phyloP scores from a whole-genome alignment of 345 rosid species.

The Noccaea bulbosa region DNA sequence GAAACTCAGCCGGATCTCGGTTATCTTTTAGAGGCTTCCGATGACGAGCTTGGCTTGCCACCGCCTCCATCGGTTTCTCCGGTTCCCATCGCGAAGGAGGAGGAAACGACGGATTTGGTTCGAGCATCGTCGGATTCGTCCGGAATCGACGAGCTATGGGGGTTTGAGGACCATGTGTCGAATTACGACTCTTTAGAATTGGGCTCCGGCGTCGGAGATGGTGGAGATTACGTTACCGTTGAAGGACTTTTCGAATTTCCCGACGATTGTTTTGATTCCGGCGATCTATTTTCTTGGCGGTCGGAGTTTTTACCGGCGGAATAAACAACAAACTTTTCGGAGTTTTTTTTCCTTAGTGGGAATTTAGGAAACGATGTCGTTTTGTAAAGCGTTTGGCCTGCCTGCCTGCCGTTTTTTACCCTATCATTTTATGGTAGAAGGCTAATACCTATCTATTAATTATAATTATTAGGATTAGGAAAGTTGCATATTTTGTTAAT shows the following conservation, averaged over 20 bases:
- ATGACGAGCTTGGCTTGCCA: conserved; percentile 84
- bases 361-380: conserved; percentile 35
- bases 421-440: conserved; percentile 31
- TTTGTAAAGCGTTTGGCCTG: conserved; percentile 44
- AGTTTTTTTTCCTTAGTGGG: conserved; percentile 31
- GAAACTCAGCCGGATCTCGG: conserved; percentile 67
- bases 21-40: conserved; percentile 80
- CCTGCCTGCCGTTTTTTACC: conserved; percentile 27
- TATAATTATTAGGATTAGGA: conserved; percentile 25
- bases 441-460: conserved; percentile 30
- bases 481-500: conserved; percentile 35
- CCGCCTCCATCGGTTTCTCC: conserved; percentile 50
- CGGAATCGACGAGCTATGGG: conserved; percentile 44
- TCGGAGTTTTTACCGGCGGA: conserved; percentile 65
- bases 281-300: conserved; percentile 57
- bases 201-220: conserved; percentile 40
- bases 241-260: conserved; percentile 67
- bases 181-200: conserved; percentile 56
- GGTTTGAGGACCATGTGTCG: conserved; percentile 51
- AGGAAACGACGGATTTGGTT: conserved; percentile 38
- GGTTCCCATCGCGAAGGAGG: conserved; percentile 37
- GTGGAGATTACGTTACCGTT: conserved; percentile 55
- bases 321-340: conserved; percentile 21
- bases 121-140: conserved; percentile 46
- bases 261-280: conserved; percentile 48